Evolutionary conservation across 495 filamentous ascomycete species (phyloP), one percentile per base, ranked within the genome.

Genomic region (Lindgomyces ingoldianus): DNA sequence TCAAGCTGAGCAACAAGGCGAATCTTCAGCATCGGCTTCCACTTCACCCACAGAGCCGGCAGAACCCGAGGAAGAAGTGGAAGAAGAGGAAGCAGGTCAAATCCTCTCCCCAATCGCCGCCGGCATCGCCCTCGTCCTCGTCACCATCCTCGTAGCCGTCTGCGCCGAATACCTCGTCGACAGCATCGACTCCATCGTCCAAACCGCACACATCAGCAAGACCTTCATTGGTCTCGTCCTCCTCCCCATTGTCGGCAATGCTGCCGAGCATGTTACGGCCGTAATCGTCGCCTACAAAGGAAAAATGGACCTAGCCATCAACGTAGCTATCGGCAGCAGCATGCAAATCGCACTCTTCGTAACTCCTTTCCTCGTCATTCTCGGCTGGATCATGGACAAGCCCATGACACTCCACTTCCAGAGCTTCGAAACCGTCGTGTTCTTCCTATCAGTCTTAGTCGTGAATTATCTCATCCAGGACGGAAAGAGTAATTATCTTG

Each of bases 251-350:
- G 94, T 98, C 33, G 94, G 94, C 61, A 98, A 98, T 71, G 94
- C 94, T 1, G 94, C 94, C 9, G 94, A 98, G 77, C 94, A 98
- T 74, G 93, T 96, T 41, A 97, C 94, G 8, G 94, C 94, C 12
- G 87, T 92, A 41, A 88, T 97, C 27, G 93, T 97, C 42, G 90
- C 94, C 0, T 83, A 88, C 70, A 96, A 96, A 78, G 83, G 95
- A 76, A 98, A 98, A 83, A 98, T 98, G 94, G 91, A 97, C 69
- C 82, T 98, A 16, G 93, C 93, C 18, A 90, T 98, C 77, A 89
- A 90, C 18, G 93, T 97, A 22, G 94, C 93, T 9, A 91, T 98
- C 64, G 93, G 93, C 33, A 91, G 87, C 70, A 91, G 89, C 73
- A 86, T 98, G 79, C 93, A 98, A 76, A 97, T 98, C 71, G 93